A percentile compares a stretch with the other conserved stretches of the same genome.
phyloP scores from a whole-genome alignment of 805 yeast species.

The Metschnikowia aberdeeniae region DNA sequence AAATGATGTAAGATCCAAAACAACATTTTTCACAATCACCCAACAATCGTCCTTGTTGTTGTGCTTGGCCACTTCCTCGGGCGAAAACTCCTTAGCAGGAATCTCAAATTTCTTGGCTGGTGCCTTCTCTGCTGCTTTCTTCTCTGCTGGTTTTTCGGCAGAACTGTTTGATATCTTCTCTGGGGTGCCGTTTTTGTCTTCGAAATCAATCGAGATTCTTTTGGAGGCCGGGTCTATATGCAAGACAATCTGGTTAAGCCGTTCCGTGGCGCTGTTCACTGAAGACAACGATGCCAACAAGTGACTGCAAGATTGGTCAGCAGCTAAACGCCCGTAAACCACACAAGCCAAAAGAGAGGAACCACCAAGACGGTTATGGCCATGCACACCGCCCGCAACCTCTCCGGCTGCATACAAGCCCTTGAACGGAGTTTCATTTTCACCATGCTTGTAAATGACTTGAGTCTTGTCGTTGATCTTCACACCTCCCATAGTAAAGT shows the following conservation, averaged over 20 bases:
- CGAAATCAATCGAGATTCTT: conserved; percentile 33
- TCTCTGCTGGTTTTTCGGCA: conserved; percentile 5
- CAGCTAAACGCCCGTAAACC: conserved; percentile 42
- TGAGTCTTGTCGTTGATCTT: conserved; percentile 46
- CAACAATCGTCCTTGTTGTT: conserved; percentile 47
- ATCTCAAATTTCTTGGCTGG: conserved; percentile 27
- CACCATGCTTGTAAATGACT: conserved; percentile 29
- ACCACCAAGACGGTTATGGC: conserved; percentile 43
- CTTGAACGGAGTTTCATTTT: conserved; percentile 24
- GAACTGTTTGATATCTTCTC: too few species aligned
- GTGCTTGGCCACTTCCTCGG: conserved; percentile 46
- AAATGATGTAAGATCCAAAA: conserved; percentile 45
- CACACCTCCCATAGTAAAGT: conserved; percentile 71
- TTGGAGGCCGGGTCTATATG: conserved; percentile 30
- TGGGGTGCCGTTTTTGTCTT: conserved; percentile 1
- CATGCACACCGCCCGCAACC: conserved; percentile 45
- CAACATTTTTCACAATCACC: conserved; percentile 51
- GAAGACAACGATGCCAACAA: conserved; percentile 15
- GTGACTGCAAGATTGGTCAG: conserved; percentile 36
- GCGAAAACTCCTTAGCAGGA: conserved; percentile 46
- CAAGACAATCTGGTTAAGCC: conserved; percentile 17
- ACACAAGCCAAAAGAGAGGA: conserved; percentile 43
- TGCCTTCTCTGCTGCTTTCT: neutral
- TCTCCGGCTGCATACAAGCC: conserved; percentile 44
- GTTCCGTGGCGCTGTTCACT: conserved; percentile 6